Evolutionary conservation across 73 alveolate species (phyloP).

Genomic region (Diophrys sp.): DNA sequence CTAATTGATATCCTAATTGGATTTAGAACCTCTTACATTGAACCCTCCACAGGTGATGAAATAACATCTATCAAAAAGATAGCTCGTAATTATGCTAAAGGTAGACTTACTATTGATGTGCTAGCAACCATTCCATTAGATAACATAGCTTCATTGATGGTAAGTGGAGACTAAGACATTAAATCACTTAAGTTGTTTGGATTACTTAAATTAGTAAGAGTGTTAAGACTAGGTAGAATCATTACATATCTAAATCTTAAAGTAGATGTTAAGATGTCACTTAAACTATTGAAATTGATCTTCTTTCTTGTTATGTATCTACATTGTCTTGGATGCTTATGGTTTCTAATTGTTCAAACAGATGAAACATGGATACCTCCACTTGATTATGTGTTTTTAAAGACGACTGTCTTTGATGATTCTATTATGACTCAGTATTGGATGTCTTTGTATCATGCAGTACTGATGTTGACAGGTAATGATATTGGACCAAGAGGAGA

Average conservation of each 20-base stretch:
- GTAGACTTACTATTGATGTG: constrained; percentile 38
- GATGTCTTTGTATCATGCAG: constrained; percentile 23
- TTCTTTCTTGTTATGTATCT: constrained; percentile 45
- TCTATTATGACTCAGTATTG: constrained; percentile 15
- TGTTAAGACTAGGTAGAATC: constrained; percentile 35
- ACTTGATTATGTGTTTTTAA: constrained; percentile 2
- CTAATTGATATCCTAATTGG: constrained; percentile 31
- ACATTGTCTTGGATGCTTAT: constrained; percentile 44
- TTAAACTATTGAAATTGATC: constrained; percentile 29
- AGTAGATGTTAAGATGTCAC: constrained; percentile 34
- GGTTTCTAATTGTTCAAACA: constrained; percentile 35
- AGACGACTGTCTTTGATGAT: constrained; percentile 4
- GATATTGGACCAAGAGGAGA: constrained; percentile 31
- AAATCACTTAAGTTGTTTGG: constrained; percentile 28
- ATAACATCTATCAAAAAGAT: constrained; percentile 15
- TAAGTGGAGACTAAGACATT: neutral
- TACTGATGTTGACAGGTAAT: constrained; percentile 35
- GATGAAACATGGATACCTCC: constrained; percentile 30
- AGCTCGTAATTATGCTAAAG: constrained; percentile 18
- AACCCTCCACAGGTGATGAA: constrained; percentile 35
- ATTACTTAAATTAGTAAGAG: constrained; percentile 47
- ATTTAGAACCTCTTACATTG: constrained; percentile 38
- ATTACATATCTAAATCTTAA: constrained; percentile 34
- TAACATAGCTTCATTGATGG: neutral
- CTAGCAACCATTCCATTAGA: constrained; percentile 48